Percentiles rank a stretch among this genome's conserved stretches.
Conservation (phyloP, 2,329 filamentous ascomycete genomes). For the Allantophomopsis lycopodina region DNA sequence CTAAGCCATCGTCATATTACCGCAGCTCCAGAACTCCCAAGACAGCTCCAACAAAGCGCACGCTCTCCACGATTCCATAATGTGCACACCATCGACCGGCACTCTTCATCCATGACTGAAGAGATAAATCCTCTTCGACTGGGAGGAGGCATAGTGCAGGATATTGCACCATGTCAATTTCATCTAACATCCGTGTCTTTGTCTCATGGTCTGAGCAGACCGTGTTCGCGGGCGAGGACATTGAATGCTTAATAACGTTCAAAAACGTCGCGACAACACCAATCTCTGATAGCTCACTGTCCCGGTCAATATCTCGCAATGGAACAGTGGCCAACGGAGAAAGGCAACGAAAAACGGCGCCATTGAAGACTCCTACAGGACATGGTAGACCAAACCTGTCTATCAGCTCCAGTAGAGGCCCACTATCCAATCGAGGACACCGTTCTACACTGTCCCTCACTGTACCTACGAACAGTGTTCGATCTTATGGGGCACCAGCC, state of each 20-base stretch:
- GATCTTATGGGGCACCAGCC: conserved; percentile 6
- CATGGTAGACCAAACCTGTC: conserved; percentile 25
- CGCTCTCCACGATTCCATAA: too few species aligned
- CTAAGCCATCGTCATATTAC: too few species aligned
- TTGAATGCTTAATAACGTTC: conserved; percentile 93
- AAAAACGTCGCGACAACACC: conserved; percentile 50
- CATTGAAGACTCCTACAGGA: conserved; percentile 8
- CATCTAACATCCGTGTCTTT: conserved; percentile 81
- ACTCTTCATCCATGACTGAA: conserved; percentile 17
- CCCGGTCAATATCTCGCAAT: conserved; percentile 12
- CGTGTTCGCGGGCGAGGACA: conserved; percentile 91
- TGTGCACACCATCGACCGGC: too few species aligned
- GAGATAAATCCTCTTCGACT: conserved; percentile 14
- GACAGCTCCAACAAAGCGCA: too few species aligned
- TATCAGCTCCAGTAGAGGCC: conserved; percentile 27
- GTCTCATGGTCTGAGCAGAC: conserved; percentile 90
- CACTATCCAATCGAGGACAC: conserved; percentile 38
- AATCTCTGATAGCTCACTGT: conserved; percentile 8
- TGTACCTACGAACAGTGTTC: conserved; percentile 23
- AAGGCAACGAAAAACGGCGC: conserved; percentile 14
- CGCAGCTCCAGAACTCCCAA: too few species aligned
- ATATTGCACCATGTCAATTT: conserved; percentile 18
- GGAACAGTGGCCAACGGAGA: conserved; percentile 11
- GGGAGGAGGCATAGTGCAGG: conserved; percentile 11
- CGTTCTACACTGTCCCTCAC: conserved; percentile 54